These are phyloP conservation scores for Chrysanthemum lavandulifolium DNA, from an alignment of 129 eudicot species.

Conservation along the genomic window DNA sequence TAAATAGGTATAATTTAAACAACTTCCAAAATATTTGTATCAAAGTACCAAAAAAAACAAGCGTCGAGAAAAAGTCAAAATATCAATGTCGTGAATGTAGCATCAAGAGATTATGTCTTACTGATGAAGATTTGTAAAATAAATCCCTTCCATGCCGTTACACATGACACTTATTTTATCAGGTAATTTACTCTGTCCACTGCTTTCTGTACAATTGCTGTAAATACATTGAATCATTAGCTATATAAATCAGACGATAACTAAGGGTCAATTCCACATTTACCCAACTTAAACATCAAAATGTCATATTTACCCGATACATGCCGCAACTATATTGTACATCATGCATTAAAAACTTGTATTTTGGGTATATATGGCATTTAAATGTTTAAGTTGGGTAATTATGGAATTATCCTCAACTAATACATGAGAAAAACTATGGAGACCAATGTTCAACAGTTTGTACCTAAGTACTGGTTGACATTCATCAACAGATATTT, in stretches of 20 bases:
- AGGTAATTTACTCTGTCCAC: slow-evolving; percentile 43
- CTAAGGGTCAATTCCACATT: too few species aligned
- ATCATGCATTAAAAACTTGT: neutral
- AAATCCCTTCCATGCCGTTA: slow-evolving; percentile 71
- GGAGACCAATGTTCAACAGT: neutral
- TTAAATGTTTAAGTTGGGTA: too few species aligned
- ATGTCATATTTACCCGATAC: too few species aligned
- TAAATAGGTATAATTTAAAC: neutral
- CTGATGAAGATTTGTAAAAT: slow-evolving; percentile 76
- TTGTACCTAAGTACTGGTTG: slow-evolving; percentile 45
- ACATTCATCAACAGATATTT: slow-evolving; percentile 22
- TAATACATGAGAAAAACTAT: too few species aligned
- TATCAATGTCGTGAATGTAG: neutral
- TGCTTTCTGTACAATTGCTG: slow-evolving; percentile 37
- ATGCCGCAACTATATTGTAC: too few species aligned
- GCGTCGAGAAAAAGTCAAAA: neutral
- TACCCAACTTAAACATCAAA: too few species aligned
- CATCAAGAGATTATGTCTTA: slow-evolving; percentile 31
- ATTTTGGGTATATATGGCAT: too few species aligned
- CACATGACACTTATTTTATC: slow-evolving; percentile 75
- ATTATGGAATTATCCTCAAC: too few species aligned
- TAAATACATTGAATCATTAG: slow-evolving; percentile 15
- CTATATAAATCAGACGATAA: neutral
- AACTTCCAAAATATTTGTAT: neutral
- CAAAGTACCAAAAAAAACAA: neutral